Conservation (phyloP, 2,329 filamentous ascomycete genomes). For the Ophiostoma tasmaniense region DNA sequence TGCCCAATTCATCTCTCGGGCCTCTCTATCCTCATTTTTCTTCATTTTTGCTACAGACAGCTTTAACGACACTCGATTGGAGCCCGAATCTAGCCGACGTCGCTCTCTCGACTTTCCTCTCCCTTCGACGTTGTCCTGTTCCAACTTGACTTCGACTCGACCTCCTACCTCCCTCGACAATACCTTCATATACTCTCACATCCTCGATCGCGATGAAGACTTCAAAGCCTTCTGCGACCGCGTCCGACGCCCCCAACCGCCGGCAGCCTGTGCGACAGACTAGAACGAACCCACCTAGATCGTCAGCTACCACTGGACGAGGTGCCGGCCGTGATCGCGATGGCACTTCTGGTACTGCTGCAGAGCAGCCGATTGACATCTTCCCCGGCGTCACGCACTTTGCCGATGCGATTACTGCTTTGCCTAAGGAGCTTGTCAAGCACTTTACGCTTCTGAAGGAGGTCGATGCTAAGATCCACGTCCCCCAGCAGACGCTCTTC, state of each 20-base stretch:
- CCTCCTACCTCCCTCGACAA: not conserved
- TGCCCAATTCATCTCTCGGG: not conserved
- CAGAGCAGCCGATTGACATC: slow-evolving; percentile 56
- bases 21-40: no score
- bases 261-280: slow-evolving; percentile 24
- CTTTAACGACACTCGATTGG: not conserved
- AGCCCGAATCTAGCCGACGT: not conserved
- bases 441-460: slow-evolving; percentile 96
- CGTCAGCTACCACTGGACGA: slow-evolving; percentile 34
- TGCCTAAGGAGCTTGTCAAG: slow-evolving; percentile 89
- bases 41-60: not conserved
- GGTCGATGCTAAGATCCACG: slow-evolving; percentile 93
- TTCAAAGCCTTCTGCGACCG: slow-evolving; percentile 37
- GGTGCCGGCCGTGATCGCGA: slow-evolving; percentile 32
- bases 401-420: slow-evolving; percentile 80
- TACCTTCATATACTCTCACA: not conserved
- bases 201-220: slow-evolving; percentile 43
- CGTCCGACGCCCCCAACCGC: slow-evolving; percentile 36
- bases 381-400: slow-evolving; percentile 66
- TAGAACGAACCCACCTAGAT: slow-evolving; percentile 51
- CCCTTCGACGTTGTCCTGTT: not conserved
- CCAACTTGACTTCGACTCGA: not conserved
- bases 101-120: not conserved
- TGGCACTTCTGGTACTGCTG: slow-evolving; percentile 35
- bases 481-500: slow-evolving; percentile 73